phyloP scores from a whole-genome alignment of 2,329 filamentous ascomycete species.

The Paecilomyces sp. region DNA sequence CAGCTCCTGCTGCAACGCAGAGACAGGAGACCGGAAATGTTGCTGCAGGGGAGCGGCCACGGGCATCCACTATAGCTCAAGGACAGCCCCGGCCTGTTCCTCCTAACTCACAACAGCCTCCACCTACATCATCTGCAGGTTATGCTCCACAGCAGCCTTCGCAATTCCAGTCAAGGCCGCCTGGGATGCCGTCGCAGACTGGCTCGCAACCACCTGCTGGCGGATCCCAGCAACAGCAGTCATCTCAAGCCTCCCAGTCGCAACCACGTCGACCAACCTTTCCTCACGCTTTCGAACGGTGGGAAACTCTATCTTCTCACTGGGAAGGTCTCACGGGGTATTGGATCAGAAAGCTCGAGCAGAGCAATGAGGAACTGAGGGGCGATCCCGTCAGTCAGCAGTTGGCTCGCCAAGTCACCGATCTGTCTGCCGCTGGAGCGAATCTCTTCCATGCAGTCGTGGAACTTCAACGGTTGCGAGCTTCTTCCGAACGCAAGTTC shows the following conservation, averaged over 20 bases:
- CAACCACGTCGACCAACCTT: conserved; percentile 59
- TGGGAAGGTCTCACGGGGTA: conserved; percentile 97
- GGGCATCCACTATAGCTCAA: conserved; percentile 9
- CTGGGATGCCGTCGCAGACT: conserved; percentile 11
- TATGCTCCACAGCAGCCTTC: conserved; percentile 6
- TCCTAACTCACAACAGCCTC: conserved; percentile 7
- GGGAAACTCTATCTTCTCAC: conserved; percentile 93
- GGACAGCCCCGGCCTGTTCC: conserved; percentile 13
- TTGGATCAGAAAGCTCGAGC: conserved; percentile 89
- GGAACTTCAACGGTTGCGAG: conserved; percentile 84
- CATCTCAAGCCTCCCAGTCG: conserved; percentile 15
- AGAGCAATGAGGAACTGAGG: conserved; percentile 79
- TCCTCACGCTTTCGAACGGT: conserved; percentile 93
- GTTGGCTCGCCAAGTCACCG: conserved; percentile 87
- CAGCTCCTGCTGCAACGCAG: conserved; percentile 1
- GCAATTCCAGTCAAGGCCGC: conserved; percentile 7
- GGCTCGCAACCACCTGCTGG: conserved; percentile 12
- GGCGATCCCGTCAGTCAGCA: conserved; percentile 78
- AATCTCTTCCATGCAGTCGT: conserved; percentile 98
- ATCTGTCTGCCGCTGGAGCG: conserved; percentile 92
- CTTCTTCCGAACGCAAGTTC: conserved; percentile 94
- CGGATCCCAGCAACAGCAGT: conserved; percentile 8
- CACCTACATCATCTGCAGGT: conserved; percentile 8
- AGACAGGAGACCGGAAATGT: conserved; percentile 8
- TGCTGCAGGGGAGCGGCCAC: conserved; percentile 4